Evolutionary conservation across 2,329 filamentous ascomycete genomes (phyloP).

Genomic region (Xylaria sp.): DNA sequence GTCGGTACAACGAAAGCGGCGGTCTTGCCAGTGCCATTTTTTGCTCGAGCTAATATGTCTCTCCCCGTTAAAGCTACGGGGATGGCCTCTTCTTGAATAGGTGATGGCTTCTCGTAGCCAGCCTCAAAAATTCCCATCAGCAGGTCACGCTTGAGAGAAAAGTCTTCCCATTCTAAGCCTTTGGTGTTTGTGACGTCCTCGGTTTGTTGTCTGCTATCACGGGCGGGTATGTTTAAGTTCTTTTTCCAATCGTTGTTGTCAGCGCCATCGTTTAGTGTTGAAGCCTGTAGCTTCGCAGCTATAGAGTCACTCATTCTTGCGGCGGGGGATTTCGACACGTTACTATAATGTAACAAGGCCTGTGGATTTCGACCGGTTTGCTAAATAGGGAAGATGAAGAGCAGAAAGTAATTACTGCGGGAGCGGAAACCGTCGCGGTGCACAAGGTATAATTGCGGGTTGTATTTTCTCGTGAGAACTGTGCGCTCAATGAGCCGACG

Average conservation of each 20-base stretch:
- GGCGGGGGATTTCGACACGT: slow-evolving; percentile 53
- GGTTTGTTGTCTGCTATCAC: slow-evolving; percentile 82
- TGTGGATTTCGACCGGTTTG: neutral
- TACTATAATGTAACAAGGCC: neutral
- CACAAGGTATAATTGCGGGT: neutral
- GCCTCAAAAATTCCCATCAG: slow-evolving; percentile 99
- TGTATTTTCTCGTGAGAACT: neutral
- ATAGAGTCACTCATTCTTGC: slow-evolving; percentile 49
- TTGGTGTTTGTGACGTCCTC: slow-evolving; percentile 99
- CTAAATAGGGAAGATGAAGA: neutral
- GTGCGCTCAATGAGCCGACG: neutral
- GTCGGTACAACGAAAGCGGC: slow-evolving; percentile 97
- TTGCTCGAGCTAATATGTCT: slow-evolving; percentile 94
- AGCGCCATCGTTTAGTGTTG: slow-evolving; percentile 59
- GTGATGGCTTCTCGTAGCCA: slow-evolving; percentile 97
- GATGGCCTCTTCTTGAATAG: slow-evolving; percentile 99
- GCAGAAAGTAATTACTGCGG: neutral
- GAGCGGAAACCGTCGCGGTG: neutral
- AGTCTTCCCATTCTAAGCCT: slow-evolving; percentile 97
- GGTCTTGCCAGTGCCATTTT: slow-evolving; percentile 99
- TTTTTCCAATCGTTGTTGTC: slow-evolving; percentile 78
- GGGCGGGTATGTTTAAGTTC: slow-evolving; percentile 75
- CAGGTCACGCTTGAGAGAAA: slow-evolving; percentile 91
- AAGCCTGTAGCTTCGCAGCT: slow-evolving; percentile 51
- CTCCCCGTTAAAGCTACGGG: slow-evolving; percentile 94